Evolutionary conservation across 2,329 filamentous ascomycete species (phyloP), one percentile per base, ranked within the genome.

Genomic region (Thielaviopsis ethacetica): DNA sequence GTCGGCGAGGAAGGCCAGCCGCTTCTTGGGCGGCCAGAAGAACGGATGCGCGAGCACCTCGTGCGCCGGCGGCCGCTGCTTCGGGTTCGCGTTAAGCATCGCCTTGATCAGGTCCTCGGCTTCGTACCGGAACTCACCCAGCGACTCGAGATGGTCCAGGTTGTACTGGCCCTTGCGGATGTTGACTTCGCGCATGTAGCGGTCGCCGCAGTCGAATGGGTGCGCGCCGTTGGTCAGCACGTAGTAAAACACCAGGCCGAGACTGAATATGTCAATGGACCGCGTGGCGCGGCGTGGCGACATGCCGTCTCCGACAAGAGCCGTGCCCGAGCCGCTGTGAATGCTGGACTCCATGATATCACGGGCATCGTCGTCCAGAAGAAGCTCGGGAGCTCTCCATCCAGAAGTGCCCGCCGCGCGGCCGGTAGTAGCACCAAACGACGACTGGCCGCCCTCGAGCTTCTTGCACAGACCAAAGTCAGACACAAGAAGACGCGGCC

Each of bases 381-480:
- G 81, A 3, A 98, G 78, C 71, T 98, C 93, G 0, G 93, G 93
- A 0, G 93, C 93, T 61, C 94, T 89, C 93, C 93, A 98, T 6
- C 93, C 93, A 51, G 88, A 89, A 0, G 93, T 98, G 34, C 93
- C 93, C 7, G 88, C 88, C 1, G 91, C 91, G 67, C 95, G 88
- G 13, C 90, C 90, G 0, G 91, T 97, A 2, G 91, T 96, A 9
- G 93, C 91, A 49, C 91, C 86, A 68, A 97, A 91, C 0, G 91
- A 97, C 59, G 90, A 95, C 68, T 95, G 90, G 6, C 91, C 90
- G 58, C 89, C 89, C 63, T 96, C 93, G 17, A 98, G 75, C 67
- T 96, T 97, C 76, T 97, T 98, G 70, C 93, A 97, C 0, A 98
- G 80, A 5, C 93, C 93, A 71, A 98, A 98, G 70, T 98, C 93